Percentiles rank a stretch among this genome's conserved stretches.
Evolutionary conservation across 2,329 filamentous ascomycete species (phyloP).

Genomic region (Ascochyta pisi): DNA sequence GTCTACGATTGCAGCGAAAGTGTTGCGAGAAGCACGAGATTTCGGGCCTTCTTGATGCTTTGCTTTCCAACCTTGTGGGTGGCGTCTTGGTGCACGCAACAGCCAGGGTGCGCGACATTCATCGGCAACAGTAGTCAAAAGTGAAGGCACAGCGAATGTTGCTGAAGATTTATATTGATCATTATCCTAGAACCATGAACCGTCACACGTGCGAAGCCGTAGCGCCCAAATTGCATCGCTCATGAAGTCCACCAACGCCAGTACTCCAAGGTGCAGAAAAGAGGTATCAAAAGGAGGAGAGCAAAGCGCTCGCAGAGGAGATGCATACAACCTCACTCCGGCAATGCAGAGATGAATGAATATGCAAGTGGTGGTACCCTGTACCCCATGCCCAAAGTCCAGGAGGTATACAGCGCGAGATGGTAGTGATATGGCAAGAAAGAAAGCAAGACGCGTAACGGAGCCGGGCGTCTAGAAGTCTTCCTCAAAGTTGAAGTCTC

Average conservation of each 20-base stretch:
- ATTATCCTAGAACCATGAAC: conserved; percentile 27
- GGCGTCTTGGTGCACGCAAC: not conserved
- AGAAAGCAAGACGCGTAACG: conserved; percentile 18
- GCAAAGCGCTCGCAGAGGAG: conserved; percentile 2
- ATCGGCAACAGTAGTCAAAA: not conserved
- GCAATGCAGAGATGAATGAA: conserved; percentile 43
- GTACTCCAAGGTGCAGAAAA: conserved; percentile 26
- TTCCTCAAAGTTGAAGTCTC: conserved; percentile 92
- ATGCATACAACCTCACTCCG: conserved; percentile 33
- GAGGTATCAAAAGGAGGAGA: conserved; percentile 20
- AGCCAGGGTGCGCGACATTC: not conserved
- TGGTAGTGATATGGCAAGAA: conserved; percentile 23
- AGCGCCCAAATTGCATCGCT: conserved; percentile 17
- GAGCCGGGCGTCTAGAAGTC: conserved; percentile 75
- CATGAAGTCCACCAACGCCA: conserved; percentile 23
- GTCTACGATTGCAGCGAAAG: not conserved
- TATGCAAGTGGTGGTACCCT: conserved; percentile 31
- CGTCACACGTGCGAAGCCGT: conserved; percentile 15
- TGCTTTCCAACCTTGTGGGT: conserved; percentile 1
- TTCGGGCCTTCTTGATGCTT: conserved; percentile 9
- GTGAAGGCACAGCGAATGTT: not conserved
- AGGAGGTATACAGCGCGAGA: conserved; percentile 37
- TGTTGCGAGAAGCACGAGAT: not conserved
- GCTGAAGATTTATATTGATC: conserved; percentile 23
- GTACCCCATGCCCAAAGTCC: conserved; percentile 31